Evolutionary conservation across 768 basidiomycete species (phyloP).

Genomic region (Chalciporus chontae): DNA sequence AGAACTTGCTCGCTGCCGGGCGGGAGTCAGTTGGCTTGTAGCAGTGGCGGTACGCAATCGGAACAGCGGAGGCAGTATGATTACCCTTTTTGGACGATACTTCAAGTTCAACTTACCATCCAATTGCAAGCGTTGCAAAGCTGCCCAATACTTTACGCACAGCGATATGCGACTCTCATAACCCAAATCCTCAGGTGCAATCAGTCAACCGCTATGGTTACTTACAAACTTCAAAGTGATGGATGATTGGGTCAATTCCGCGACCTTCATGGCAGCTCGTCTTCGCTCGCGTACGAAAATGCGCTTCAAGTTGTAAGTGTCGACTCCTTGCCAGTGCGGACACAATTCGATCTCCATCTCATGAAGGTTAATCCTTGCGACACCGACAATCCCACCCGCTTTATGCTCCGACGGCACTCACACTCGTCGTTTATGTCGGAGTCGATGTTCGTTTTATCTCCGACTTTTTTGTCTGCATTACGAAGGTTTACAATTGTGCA

Average conservation of each 20-base stretch:
- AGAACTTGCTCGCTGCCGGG: slow-evolving; percentile 1
- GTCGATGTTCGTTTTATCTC: slow-evolving; percentile 26
- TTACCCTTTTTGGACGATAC: slow-evolving; percentile 20
- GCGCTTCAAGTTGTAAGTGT: background rate
- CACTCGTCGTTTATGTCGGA: slow-evolving; percentile 13
- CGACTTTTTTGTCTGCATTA: slow-evolving; percentile 14
- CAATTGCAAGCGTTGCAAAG: no score
- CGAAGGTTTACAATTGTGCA: slow-evolving; percentile 25
- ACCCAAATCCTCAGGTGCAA: background rate
- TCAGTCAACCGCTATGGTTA: background rate
- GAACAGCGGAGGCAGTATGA: background rate
- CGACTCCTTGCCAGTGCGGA: background rate
- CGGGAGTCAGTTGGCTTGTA: slow-evolving; percentile 9
- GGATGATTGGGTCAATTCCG: background rate
- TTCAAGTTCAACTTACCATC: no score
- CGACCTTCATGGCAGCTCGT: background rate
- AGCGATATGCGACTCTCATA: background rate
- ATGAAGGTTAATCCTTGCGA: background rate
- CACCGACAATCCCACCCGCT: background rate
- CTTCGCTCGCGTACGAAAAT: background rate
- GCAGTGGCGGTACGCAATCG: slow-evolving; percentile 9
- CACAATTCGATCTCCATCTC: background rate
- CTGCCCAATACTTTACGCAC: background rate
- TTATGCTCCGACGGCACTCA: slow-evolving; percentile 1
- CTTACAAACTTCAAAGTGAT: background rate